Evolutionary conservation across 2,329 filamentous ascomycete species (phyloP).

Genomic region (Colletotrichum camelliae): DNA sequence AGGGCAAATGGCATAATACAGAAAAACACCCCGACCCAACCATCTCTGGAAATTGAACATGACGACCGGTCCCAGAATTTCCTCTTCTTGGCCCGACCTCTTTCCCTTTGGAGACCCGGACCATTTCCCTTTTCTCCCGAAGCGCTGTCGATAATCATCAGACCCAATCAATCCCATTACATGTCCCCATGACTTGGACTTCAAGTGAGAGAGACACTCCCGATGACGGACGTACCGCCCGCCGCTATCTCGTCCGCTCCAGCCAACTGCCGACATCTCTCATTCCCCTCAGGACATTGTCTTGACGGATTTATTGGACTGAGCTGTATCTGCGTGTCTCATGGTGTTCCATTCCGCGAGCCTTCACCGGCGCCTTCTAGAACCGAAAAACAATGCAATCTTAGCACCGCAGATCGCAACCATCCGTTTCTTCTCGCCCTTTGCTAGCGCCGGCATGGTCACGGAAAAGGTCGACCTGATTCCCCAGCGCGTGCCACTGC

Average conservation of each 20-base stretch:
- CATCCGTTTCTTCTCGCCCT: neutral
- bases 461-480: neutral
- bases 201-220: neutral
- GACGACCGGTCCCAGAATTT: neutral
- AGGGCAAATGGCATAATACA: neutral
- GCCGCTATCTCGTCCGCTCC: neutral
- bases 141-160: neutral
- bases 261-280: neutral
- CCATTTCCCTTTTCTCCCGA: neutral
- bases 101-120: neutral
- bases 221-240: neutral
- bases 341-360: neutral
- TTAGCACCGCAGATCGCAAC: neutral
- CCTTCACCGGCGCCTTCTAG: neutral
- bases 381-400: neutral
- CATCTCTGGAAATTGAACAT: constrained; percentile 6
- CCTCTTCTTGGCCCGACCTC: neutral
- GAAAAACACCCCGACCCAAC: neutral
- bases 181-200: neutral
- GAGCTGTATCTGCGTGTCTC: neutral
- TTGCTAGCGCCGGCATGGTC: neutral
- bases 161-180: neutral
- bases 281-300: neutral
- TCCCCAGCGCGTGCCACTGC: neutral
- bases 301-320: neutral